Conservation (phyloP, 2,329 filamentous ascomycete genomes). For the Colletotrichum sublineola region DNA sequence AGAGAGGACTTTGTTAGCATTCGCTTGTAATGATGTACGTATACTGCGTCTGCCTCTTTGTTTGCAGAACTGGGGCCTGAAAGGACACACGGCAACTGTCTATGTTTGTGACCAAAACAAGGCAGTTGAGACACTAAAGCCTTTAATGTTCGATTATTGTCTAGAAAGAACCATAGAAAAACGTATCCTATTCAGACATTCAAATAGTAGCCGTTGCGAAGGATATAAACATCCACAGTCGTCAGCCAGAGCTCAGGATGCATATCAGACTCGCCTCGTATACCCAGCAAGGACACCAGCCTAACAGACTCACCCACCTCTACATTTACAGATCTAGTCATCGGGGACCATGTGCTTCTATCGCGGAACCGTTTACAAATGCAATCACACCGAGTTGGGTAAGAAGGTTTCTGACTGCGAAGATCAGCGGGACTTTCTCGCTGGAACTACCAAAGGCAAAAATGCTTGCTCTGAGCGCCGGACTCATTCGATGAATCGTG, state of each 20-base stretch:
- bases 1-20: background rate
- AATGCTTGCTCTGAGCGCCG: slow-evolving; percentile 9
- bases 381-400: slow-evolving; percentile 41
- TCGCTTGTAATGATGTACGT: too few species aligned
- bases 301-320: background rate
- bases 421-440: slow-evolving; percentile 24
- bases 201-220: background rate
- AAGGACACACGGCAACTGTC: background rate
- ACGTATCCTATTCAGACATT: background rate
- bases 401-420: slow-evolving; percentile 30
- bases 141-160: background rate
- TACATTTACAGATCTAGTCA: background rate
- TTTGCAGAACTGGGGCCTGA: background rate
- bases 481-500: slow-evolving; percentile 28
- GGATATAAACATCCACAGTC: background rate
- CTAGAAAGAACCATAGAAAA: background rate
- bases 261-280: background rate
- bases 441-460: background rate
- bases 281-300: background rate
- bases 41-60: slow-evolving; percentile 21
- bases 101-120: background rate
- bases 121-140: background rate
- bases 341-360: slow-evolving; percentile 45
- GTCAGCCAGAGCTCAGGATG: background rate
- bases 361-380: slow-evolving; percentile 42